Evolutionary conservation across 371 early-diverging fungal species (phyloP).

Genomic region (Conidiobolus incongruus): DNA sequence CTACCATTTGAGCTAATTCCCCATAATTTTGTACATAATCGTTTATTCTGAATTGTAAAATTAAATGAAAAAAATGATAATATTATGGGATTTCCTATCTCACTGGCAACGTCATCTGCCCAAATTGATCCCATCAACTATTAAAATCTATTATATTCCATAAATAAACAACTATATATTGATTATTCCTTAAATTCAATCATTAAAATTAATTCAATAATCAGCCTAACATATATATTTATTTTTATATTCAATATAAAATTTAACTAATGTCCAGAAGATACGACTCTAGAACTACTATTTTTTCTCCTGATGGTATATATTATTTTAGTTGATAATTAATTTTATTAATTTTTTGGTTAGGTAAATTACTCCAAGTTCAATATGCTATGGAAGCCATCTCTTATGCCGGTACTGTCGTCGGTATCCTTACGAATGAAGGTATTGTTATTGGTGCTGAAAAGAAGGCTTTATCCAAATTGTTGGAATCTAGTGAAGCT

Average conservation of each 20-base stretch:
- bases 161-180: too few species aligned
- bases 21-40: too few species aligned
- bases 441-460: slow-evolving; percentile 96
- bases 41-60: too few species aligned
- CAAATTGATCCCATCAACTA: too few species aligned
- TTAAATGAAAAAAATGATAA: too few species aligned
- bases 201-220: too few species aligned
- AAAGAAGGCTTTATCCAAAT: slow-evolving; percentile 81
- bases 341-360: not conserved
- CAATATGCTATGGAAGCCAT: slow-evolving; percentile 98
- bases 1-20: too few species aligned
- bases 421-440: slow-evolving; percentile 84
- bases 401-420: slow-evolving; percentile 88
- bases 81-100: too few species aligned
- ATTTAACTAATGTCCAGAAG: slow-evolving; percentile 52
- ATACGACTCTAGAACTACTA: slow-evolving; percentile 95
- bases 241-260: not conserved
- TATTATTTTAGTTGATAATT: not conserved
- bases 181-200: too few species aligned
- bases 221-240: not conserved
- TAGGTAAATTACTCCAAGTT: slow-evolving; percentile 97
- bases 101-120: too few species aligned
- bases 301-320: slow-evolving; percentile 94
- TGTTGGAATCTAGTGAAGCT: slow-evolving; percentile 61
- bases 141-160: too few species aligned